phyloP scores from a whole-genome alignment of 306 rosid species.

The Vigna mungo region DNA sequence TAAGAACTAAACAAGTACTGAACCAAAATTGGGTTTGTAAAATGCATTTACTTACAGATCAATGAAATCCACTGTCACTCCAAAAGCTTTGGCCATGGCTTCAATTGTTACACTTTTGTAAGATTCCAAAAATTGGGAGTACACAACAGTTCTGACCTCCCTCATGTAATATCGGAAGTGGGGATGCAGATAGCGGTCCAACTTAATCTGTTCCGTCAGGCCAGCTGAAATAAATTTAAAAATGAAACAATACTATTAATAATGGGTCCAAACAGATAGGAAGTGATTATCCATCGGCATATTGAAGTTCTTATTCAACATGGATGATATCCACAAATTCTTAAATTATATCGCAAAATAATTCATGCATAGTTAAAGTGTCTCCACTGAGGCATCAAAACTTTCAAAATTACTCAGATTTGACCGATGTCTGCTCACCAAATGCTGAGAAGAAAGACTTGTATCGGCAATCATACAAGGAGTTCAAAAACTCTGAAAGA shows the following conservation, averaged over 20 bases:
- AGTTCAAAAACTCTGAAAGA: slow-evolving; percentile 84
- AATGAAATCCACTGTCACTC: slow-evolving; percentile 92
- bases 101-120: slow-evolving; percentile 96
- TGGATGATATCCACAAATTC: slow-evolving; percentile 12
- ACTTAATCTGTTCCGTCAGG: slow-evolving; percentile 80
- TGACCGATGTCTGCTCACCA: slow-evolving; percentile 63
- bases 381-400: slow-evolving; percentile 9
- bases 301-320: background rate
- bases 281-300: slow-evolving; percentile 11
- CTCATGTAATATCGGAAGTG: slow-evolving; percentile 98
- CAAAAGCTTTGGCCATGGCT: slow-evolving; percentile 99
- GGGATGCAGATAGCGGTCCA: slow-evolving; percentile 91
- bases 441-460: slow-evolving; percentile 91
- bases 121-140: slow-evolving; percentile 95
- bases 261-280: slow-evolving; percentile 22
- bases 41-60: slow-evolving; percentile 71
- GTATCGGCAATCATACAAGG: slow-evolving; percentile 83
- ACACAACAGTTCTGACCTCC: slow-evolving; percentile 88
- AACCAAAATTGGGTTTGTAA: slow-evolving; percentile 4
- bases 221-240: slow-evolving; percentile 70
- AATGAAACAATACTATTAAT: slow-evolving; percentile 26
- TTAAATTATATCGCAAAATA: slow-evolving; percentile 20
- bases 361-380: background rate
- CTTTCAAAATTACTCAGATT: background rate
- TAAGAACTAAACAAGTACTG: background rate